Percentiles rank a stretch among this genome's conserved stretches.
phyloP scores from a whole-genome alignment of 192 early-diverging fungal species.

The Mortierella alpina region DNA sequence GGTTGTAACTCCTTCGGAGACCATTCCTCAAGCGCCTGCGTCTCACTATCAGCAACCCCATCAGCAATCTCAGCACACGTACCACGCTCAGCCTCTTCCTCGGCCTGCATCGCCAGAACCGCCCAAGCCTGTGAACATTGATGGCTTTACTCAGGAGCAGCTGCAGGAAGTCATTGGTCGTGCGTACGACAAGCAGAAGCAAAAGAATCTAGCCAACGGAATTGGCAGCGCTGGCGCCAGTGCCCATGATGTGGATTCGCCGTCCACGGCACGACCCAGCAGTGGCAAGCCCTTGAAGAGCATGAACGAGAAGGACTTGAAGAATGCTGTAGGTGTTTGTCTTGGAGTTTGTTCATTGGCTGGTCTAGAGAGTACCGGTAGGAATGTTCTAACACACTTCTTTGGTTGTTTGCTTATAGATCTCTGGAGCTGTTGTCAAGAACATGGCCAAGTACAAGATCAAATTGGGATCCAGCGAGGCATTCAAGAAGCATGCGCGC shows the following conservation, averaged over 20 bases:
- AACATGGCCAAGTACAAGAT: slow-evolving; percentile 58
- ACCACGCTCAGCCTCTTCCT: slow-evolving; percentile 26
- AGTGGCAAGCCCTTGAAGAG: slow-evolving; percentile 41
- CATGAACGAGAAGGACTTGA: slow-evolving; percentile 49
- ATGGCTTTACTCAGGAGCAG: slow-evolving; percentile 51
- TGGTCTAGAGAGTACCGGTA: background rate
- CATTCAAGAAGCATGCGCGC: slow-evolving; percentile 66
- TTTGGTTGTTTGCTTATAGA: slow-evolving; percentile 1
- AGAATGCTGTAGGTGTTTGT: slow-evolving; percentile 34
- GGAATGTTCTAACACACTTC: background rate
- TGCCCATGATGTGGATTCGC: slow-evolving; percentile 52
- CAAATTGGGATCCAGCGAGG: slow-evolving; percentile 59
- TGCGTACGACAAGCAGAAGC: slow-evolving; percentile 50
- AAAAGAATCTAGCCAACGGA: slow-evolving; percentile 48
- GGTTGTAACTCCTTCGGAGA: background rate
- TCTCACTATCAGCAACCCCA: slow-evolving; percentile 34
- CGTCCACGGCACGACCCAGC: slow-evolving; percentile 9
- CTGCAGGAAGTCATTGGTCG: slow-evolving; percentile 50
- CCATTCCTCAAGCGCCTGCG: slow-evolving; percentile 10
- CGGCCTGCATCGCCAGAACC: slow-evolving; percentile 31
- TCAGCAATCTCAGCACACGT: slow-evolving; percentile 26
- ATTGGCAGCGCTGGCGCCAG: slow-evolving; percentile 45
- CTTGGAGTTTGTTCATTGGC: background rate
- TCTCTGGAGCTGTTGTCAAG: slow-evolving; percentile 42
- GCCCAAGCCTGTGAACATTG: slow-evolving; percentile 48